A percentile compares a stretch with the other conserved stretches of the same genome.
Conservation (phyloP, 805 yeast species). For the Saturnispora dispora region DNA sequence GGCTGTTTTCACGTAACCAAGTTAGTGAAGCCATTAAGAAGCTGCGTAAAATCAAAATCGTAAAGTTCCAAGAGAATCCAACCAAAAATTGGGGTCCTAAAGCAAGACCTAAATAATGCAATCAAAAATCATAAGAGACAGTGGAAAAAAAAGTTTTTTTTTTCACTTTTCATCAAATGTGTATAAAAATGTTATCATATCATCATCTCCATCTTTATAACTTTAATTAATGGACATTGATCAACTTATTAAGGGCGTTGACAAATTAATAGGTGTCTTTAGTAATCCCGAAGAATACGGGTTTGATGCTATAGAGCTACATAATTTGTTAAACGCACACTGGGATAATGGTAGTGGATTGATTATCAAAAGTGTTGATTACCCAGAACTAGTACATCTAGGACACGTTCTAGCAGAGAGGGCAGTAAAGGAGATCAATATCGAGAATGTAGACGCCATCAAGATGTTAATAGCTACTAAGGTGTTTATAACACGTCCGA, state of each 20-base stretch:
- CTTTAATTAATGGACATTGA: background rate
- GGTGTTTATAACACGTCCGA: constrained; percentile 2
- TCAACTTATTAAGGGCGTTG: background rate
- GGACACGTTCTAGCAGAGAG: constrained; percentile 20
- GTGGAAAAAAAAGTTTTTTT: background rate
- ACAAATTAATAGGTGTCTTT: constrained; percentile 3
- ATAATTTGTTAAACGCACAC: background rate
- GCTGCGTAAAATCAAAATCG: constrained; percentile 68
- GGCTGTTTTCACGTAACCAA: constrained; percentile 55
- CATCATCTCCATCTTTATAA: constrained; percentile 12
- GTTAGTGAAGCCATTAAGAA: constrained; percentile 47
- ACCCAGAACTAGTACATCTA: constrained; percentile 20
- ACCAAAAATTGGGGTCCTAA: constrained; percentile 88
- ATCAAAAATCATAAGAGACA: background rate
- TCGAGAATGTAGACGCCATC: constrained; percentile 4
- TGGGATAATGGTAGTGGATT: constrained; percentile 10
- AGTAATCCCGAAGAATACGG: constrained; percentile 15
- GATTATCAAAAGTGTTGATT: constrained; percentile 19
- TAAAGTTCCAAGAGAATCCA: constrained; percentile 88
- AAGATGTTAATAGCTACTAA: background rate
- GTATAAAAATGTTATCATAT: constrained; percentile 12
- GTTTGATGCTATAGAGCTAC: constrained; percentile 13
- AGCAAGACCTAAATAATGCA: constrained; percentile 48
- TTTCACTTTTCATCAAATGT: background rate
- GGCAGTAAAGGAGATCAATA: background rate